phyloP scores from a whole-genome alignment of 768 basidiomycete species.

The Leccinum variicolor region DNA sequence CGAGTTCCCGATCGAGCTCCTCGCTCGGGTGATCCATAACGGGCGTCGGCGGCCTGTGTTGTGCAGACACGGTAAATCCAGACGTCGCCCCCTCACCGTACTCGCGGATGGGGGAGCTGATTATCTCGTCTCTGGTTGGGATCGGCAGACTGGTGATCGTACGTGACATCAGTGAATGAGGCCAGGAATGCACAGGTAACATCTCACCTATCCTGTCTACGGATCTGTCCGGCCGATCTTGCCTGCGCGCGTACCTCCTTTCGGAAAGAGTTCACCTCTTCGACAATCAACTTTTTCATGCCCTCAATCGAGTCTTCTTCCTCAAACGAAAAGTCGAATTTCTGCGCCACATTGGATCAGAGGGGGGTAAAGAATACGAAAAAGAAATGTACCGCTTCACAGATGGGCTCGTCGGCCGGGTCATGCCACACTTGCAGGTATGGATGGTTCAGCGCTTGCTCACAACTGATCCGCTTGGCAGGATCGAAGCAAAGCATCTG shows the following conservation, averaged over 20 bases:
- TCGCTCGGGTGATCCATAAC: slow-evolving; percentile 84
- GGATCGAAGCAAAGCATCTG: slow-evolving; percentile 96
- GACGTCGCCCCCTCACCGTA: slow-evolving; percentile 63
- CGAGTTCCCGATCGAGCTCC: slow-evolving; percentile 84
- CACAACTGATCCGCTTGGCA: slow-evolving; percentile 92
- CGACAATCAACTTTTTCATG: slow-evolving; percentile 93
- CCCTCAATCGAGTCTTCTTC: slow-evolving; percentile 95
- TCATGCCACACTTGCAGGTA: slow-evolving; percentile 98
- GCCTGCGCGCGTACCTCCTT: slow-evolving; percentile 86
- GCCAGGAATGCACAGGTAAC: neutral
- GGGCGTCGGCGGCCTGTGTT: slow-evolving; percentile 55
- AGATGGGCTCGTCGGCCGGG: slow-evolving; percentile 88
- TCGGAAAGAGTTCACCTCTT: slow-evolving; percentile 89
- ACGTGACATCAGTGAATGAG: neutral
- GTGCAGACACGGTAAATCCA: slow-evolving; percentile 49
- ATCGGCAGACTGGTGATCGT: slow-evolving; percentile 59
- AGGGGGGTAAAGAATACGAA: neutral
- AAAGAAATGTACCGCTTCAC: slow-evolving; percentile 57
- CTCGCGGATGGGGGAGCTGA: slow-evolving; percentile 72
- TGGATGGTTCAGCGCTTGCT: slow-evolving; percentile 92
- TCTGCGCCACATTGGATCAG: slow-evolving; percentile 29
- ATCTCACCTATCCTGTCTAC: slow-evolving; percentile 72
- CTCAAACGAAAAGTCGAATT: slow-evolving; percentile 96
- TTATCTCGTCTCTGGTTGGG: slow-evolving; percentile 77
- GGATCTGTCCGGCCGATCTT: slow-evolving; percentile 65